Evolutionary conservation across 176 grass and related monocot species (phyloP).

Genomic region (Echinochloa phyllopogon): DNA sequence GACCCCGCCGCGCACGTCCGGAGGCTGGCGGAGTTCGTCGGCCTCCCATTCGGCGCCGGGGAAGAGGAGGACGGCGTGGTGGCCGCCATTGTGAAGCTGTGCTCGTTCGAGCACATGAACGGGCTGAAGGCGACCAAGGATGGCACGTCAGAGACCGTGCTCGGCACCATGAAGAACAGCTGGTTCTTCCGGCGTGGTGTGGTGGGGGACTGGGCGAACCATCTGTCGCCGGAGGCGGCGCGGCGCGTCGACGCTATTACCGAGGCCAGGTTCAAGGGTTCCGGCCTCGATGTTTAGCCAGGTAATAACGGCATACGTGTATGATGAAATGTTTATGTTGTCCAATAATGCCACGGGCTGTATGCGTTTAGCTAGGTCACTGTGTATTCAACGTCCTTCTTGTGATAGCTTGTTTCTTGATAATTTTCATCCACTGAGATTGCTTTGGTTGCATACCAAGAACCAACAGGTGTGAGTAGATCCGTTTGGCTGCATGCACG

Average conservation of each 20-base stretch:
- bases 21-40: not conserved
- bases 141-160: not conserved
- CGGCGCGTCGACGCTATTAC: conserved; percentile 15
- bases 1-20: not conserved
- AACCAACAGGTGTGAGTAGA: too few relatives aligned
- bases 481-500: too few relatives aligned
- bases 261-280: not conserved
- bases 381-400: too few relatives aligned
- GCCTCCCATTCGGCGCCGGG: not conserved
- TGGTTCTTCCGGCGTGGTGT: conserved; percentile 16
- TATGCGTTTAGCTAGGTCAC: too few relatives aligned
- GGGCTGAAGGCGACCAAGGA: conserved; percentile 8
- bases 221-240: conserved; percentile 30
- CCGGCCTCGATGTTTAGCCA: not conserved
- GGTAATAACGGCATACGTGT: too few relatives aligned
- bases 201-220: conserved; percentile 38
- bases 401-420: too few relatives aligned
- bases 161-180: not conserved
- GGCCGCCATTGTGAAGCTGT: conserved; percentile 18
- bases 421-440: too few relatives aligned
- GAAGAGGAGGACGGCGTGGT: not conserved
- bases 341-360: too few relatives aligned
- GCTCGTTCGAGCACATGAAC: conserved; percentile 36
- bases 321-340: too few relatives aligned
- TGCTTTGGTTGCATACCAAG: too few relatives aligned